A percentile compares a stretch with the other conserved stretches of the same genome.
phyloP scores from a whole-genome alignment of 2,329 filamentous ascomycete species.

The Pleomassaria siparia region DNA sequence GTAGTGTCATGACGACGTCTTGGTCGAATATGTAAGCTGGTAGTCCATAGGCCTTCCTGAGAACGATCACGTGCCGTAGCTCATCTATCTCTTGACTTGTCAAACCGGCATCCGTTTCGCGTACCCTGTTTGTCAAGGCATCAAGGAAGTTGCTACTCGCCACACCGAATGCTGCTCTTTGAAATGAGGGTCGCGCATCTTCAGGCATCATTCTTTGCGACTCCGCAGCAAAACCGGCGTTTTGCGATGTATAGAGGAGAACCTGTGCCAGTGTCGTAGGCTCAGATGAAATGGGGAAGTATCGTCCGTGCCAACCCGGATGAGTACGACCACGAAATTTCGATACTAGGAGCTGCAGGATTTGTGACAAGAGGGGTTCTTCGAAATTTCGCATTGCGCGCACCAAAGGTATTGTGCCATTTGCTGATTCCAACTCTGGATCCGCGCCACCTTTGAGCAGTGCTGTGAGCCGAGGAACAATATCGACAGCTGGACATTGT shows the following conservation, averaged over 20 bases:
- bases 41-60: slow-evolving; percentile 20
- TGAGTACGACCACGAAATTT: slow-evolving; percentile 18
- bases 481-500: slow-evolving; percentile 28
- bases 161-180: slow-evolving; percentile 28
- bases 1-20: slow-evolving; percentile 26
- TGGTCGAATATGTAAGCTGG: slow-evolving; percentile 29
- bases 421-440: slow-evolving; percentile 23
- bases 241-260: slow-evolving; percentile 19
- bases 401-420: slow-evolving; percentile 24
- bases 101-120: slow-evolving; percentile 5
- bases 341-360: slow-evolving; percentile 27
- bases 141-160: slow-evolving; percentile 29
- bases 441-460: slow-evolving; percentile 36
- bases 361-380: slow-evolving; percentile 25
- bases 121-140: slow-evolving; percentile 13
- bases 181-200: slow-evolving; percentile 23
- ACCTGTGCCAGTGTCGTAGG: slow-evolving; percentile 30
- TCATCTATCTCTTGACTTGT: slow-evolving; percentile 25
- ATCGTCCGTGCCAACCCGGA: slow-evolving; percentile 18
- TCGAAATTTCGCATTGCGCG: slow-evolving; percentile 30
- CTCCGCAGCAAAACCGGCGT: slow-evolving; percentile 22
- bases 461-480: slow-evolving; percentile 23
- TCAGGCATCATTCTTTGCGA: slow-evolving; percentile 25
- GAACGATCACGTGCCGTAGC: slow-evolving; percentile 19
- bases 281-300: slow-evolving; percentile 30